A percentile compares a stretch with the other conserved stretches of the same genome.
phyloP scores from a whole-genome alignment of 2,329 filamentous ascomycete species.

The Beauveria sp. region DNA sequence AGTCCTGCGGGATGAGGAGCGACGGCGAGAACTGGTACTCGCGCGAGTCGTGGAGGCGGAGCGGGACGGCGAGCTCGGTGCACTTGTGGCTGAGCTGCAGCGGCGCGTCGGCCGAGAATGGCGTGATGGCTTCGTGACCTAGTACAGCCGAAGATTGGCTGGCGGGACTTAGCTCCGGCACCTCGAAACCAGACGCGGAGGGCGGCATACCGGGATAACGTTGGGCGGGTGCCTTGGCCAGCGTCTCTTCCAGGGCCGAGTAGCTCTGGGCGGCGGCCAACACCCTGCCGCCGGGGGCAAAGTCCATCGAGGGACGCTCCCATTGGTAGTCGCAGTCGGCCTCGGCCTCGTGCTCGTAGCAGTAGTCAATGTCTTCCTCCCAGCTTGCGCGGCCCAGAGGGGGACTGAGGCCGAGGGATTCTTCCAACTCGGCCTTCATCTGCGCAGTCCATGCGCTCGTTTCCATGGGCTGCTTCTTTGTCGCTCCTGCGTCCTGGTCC shows the following conservation, averaged over 20 bases:
- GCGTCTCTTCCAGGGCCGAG: constrained; percentile 19
- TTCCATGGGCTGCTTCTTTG: constrained; percentile 10
- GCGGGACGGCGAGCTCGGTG: constrained; percentile 38
- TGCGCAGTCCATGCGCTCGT: background rate
- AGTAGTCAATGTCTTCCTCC: constrained; percentile 66
- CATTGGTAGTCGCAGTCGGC: constrained; percentile 60
- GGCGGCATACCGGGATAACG: constrained; percentile 23
- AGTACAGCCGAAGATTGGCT: constrained; percentile 37
- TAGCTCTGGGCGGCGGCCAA: background rate
- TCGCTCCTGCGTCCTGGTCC: constrained; percentile 18
- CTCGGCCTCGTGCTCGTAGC: constrained; percentile 61
- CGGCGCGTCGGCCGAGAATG: constrained; percentile 26
- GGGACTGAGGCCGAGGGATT: constrained; percentile 22
- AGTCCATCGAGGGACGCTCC: constrained; percentile 50
- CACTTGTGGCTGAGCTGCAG: constrained; percentile 27
- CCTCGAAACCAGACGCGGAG: constrained; percentile 27
- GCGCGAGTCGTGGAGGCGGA: constrained; percentile 51
- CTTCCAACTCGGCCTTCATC: constrained; percentile 4
- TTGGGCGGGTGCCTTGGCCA: constrained; percentile 16
- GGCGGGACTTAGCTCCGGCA: constrained; percentile 42
- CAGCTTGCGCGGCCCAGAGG: constrained; percentile 41
- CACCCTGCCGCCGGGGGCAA: constrained; percentile 15
- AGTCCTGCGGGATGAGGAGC: constrained; percentile 54
- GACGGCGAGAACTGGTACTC: constrained; percentile 54
- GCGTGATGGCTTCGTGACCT: constrained; percentile 38